These are phyloP conservation scores for Rhododendron ovatum DNA, from an alignment of 148 eudicot species.

Conservation along the genomic window DNA sequence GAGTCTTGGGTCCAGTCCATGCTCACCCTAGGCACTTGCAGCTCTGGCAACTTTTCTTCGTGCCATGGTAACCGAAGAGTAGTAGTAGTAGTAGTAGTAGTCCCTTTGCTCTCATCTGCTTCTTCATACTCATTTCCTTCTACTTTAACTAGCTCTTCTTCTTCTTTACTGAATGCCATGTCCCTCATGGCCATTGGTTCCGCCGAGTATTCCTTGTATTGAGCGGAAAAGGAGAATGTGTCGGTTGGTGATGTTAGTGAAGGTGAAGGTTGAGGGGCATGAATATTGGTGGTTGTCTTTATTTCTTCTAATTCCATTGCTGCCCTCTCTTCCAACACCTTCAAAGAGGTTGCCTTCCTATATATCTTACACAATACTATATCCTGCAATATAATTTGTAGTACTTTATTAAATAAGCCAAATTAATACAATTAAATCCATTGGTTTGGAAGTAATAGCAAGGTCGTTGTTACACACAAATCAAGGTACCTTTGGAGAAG, in stretches of 20 bases:
- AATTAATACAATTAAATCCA: neutral
- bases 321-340: conserved; percentile 77
- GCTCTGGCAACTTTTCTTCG: conserved; percentile 23
- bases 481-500: neutral
- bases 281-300: conserved; percentile 9
- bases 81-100: neutral
- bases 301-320: conserved; percentile 51
- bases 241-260: conserved; percentile 32
- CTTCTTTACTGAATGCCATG: conserved; percentile 24
- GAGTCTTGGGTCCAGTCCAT: conserved; percentile 68
- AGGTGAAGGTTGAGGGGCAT: conserved; percentile 17
- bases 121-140: neutral
- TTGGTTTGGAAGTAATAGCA: neutral
- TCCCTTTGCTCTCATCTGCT: conserved; percentile 6
- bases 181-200: conserved; percentile 15
- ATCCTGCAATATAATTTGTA: conserved; percentile 43
- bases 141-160: neutral
- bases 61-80: conserved; percentile 18
- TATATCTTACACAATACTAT: conserved; percentile 87
- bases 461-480: neutral
- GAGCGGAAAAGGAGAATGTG: conserved; percentile 19
- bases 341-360: conserved; percentile 84
- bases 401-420: neutral
- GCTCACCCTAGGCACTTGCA: conserved; percentile 47
- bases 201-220: conserved; percentile 16